These are phyloP conservation scores for Craspedostauros australis DNA, from an alignment of 108 stramenopile species.

Conservation along the genomic window DNA sequence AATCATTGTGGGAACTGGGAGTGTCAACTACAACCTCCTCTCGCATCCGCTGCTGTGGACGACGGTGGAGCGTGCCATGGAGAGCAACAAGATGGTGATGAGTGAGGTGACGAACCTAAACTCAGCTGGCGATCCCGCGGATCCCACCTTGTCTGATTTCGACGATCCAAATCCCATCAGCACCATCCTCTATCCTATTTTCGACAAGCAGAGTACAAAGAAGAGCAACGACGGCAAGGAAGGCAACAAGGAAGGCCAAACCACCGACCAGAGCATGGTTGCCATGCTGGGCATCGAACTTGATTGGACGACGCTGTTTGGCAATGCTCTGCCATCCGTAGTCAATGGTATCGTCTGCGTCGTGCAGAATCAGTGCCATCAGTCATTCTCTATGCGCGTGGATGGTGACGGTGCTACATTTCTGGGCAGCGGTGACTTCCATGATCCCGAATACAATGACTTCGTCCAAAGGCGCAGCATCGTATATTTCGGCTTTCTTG, in stretches of 20 bases:
- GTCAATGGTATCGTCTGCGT: too few species aligned
- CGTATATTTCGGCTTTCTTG: not conserved
- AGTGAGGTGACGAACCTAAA: not conserved
- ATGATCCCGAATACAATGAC: too few species aligned
- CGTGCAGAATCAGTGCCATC: too few species aligned
- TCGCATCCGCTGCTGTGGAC: not conserved
- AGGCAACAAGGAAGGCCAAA: not conserved
- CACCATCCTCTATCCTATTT: not conserved
- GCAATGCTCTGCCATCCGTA: too few species aligned
- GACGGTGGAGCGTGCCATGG: not conserved
- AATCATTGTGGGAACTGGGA: too few species aligned
- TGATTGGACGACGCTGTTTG: not conserved
- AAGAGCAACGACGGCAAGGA: not conserved
- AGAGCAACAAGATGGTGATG: not conserved
- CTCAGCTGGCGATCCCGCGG: too few species aligned
- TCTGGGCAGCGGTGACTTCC: too few species aligned
- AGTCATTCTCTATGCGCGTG: too few species aligned
- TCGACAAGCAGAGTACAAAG: not conserved
- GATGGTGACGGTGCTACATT: too few species aligned
- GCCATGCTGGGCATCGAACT: not conserved
- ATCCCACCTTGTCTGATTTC: too few species aligned
- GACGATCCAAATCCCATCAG: not conserved
- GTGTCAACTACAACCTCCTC: constrained; percentile 1
- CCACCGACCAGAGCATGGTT: not conserved
- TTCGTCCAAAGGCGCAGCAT: not conserved